phyloP scores from a whole-genome alignment of 352 stramenopile species.

The Pythium biforme region DNA sequence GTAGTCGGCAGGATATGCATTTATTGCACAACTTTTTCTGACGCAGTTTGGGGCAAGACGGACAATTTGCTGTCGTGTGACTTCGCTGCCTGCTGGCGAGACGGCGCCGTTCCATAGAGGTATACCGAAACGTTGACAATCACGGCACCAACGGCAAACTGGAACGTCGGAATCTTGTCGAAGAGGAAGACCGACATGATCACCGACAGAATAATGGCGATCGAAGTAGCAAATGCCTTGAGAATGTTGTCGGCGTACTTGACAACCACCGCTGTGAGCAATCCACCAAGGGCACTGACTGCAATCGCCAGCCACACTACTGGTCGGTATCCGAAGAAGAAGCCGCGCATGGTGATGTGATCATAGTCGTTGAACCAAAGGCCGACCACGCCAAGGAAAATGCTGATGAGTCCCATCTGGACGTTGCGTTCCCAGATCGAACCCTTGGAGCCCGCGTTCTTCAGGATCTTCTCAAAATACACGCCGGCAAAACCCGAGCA shows the following conservation, averaged over 20 bases:
- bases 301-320: conserved; percentile 74
- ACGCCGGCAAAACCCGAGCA: conserved; percentile 84
- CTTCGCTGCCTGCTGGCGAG: conserved; percentile 30
- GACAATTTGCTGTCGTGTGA: neutral
- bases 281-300: conserved; percentile 65
- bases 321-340: conserved; percentile 83
- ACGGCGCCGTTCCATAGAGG: conserved; percentile 61
- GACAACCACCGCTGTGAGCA: conserved; percentile 82
- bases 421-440: conserved; percentile 84
- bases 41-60: conserved; percentile 8
- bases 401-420: conserved; percentile 76
- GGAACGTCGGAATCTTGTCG: conserved; percentile 69
- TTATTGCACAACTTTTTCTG: conserved; percentile 3
- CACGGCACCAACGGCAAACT: conserved; percentile 71
- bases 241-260: conserved; percentile 89
- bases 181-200: conserved; percentile 86
- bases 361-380: conserved; percentile 65
- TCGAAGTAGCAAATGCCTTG: conserved; percentile 85
- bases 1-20: neutral
- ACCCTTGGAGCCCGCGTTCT: conserved; percentile 52
- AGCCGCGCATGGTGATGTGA: conserved; percentile 47
- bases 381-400: conserved; percentile 56
- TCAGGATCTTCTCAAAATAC: conserved; percentile 89
- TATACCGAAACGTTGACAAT: conserved; percentile 85
- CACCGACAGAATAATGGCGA: conserved; percentile 78